Conservation (phyloP, 2,329 filamentous ascomycete species). For the Fusarium sp. region DNA sequence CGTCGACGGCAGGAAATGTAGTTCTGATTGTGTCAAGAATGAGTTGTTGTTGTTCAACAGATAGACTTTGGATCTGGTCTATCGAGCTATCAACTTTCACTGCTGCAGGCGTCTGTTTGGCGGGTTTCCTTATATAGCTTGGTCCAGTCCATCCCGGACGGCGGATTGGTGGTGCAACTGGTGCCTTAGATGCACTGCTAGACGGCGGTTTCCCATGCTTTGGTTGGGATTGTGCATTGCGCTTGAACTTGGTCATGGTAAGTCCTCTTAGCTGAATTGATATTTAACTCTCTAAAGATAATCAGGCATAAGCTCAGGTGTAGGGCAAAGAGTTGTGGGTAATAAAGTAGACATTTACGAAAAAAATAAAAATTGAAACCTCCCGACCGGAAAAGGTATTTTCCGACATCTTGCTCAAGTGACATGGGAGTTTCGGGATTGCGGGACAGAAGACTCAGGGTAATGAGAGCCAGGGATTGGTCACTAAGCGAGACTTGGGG, state of each 20-base stretch:
- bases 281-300: neutral
- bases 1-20: slow-evolving; percentile 7
- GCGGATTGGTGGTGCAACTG: slow-evolving; percentile 14
- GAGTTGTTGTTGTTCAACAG: slow-evolving; percentile 11
- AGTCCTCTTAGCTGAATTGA: rapidly evolving
- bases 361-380: neutral
- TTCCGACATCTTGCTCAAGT: neutral
- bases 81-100: neutral
- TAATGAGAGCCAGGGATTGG: too few relatives aligned
- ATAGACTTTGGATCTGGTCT: slow-evolving; percentile 6
- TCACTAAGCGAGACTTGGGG: too few relatives aligned
- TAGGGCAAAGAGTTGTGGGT: neutral
- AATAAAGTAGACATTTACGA: neutral
- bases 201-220: slow-evolving; percentile 13
- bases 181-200: slow-evolving; percentile 22
- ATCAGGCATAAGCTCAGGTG: neutral
- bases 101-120: slow-evolving; percentile 1
- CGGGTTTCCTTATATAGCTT: slow-evolving; percentile 18
- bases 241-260: slow-evolving; percentile 14
- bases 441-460: too few relatives aligned
- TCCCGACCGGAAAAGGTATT: slow-evolving; percentile 4
- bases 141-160: slow-evolving; percentile 25
- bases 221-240: slow-evolving; percentile 21
- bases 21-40: slow-evolving; percentile 25
- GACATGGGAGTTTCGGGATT: too few relatives aligned